A percentile compares a stretch with the other conserved stretches of the same genome.
These are phyloP conservation scores for Scleroderma citrinum DNA, from an alignment of 768 basidiomycete genomes.

Conservation along the genomic window DNA sequence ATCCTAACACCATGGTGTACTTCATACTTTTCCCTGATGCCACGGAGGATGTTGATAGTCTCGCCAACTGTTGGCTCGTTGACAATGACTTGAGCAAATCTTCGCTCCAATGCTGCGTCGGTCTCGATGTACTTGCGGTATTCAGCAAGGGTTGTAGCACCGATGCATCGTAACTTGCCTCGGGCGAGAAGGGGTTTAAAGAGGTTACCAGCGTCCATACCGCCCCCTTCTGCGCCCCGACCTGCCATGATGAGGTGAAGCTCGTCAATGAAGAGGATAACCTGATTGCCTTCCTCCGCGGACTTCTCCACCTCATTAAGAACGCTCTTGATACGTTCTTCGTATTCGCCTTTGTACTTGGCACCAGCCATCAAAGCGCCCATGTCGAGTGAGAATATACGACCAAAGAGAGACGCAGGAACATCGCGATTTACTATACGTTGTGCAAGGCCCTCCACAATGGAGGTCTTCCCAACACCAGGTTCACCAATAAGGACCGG, in stretches of 20 bases:
- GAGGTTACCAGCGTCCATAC: conserved; percentile 91
- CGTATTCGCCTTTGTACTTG: conserved; percentile 94
- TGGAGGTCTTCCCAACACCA: conserved; percentile 93
- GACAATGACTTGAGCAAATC: conserved; percentile 90
- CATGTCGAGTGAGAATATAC: conserved; percentile 87
- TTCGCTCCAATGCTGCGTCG: conserved; percentile 83
- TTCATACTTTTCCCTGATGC: conserved; percentile 91
- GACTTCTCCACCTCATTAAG: conserved; percentile 92
- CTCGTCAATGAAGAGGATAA: conserved; percentile 96
- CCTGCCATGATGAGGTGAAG: conserved; percentile 93
- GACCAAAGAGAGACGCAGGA: conserved; percentile 63
- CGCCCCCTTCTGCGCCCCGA: conserved; percentile 72
- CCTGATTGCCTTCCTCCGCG: conserved; percentile 63
- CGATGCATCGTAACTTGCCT: conserved; percentile 73
- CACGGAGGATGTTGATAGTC: conserved; percentile 89
- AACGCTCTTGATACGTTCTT: conserved; percentile 91
- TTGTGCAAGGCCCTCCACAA: conserved; percentile 93
- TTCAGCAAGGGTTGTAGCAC: conserved; percentile 89
- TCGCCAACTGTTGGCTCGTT: conserved; percentile 88
- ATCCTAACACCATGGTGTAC: conserved; percentile 90
- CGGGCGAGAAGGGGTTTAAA: conserved; percentile 90
- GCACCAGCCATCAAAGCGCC: conserved; percentile 93
- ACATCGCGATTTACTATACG: conserved; percentile 94
- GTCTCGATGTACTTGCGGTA: conserved; percentile 93
- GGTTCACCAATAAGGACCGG: conserved; percentile 96